A percentile compares a stretch with the other conserved stretches of the same genome.
Evolutionary conservation across 139 green algal genomes (phyloP).

Genomic region (Zygnema circumcarinatum): DNA sequence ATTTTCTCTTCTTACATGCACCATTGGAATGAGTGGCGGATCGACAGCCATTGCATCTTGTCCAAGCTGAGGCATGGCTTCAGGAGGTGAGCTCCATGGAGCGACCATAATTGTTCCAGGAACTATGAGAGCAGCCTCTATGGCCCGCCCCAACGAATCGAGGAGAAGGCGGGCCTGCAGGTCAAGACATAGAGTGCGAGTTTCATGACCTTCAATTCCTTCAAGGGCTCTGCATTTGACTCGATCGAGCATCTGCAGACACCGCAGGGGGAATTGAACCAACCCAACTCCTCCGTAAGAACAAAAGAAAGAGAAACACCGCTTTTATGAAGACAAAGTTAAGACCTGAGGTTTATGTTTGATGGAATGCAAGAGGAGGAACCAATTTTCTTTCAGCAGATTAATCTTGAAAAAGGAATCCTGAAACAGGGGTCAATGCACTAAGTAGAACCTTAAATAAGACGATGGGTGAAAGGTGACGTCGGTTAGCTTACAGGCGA

Average conservation of each 20-base stretch:
- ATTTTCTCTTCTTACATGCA: constrained; percentile 41
- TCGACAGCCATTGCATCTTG: constrained; percentile 38
- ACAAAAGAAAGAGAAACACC: too few relatives aligned
- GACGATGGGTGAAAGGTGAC: not conserved
- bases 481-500: not conserved
- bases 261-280: not conserved
- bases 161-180: constrained; percentile 51
- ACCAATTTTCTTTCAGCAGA: too few relatives aligned
- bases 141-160: constrained; percentile 12
- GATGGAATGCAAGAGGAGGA: too few relatives aligned
- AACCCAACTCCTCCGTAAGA: too few relatives aligned
- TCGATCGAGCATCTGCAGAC: constrained; percentile 41
- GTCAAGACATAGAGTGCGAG: constrained; percentile 44
- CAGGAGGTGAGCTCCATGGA: not conserved
- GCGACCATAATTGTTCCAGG: constrained; percentile 16
- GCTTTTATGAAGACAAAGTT: too few relatives aligned
- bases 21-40: constrained; percentile 21
- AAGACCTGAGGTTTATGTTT: too few relatives aligned
- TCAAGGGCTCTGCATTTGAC: constrained; percentile 46
- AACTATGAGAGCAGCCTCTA: constrained; percentile 46
- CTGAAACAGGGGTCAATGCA: not conserved
- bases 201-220: constrained; percentile 27
- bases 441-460: constrained; percentile 18
- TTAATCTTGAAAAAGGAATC: constrained; percentile 25
- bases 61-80: constrained; percentile 30